Evolutionary conservation across 2,329 filamentous ascomycete genomes (phyloP).

Genomic region (Colletotrichum tofieldiae): DNA sequence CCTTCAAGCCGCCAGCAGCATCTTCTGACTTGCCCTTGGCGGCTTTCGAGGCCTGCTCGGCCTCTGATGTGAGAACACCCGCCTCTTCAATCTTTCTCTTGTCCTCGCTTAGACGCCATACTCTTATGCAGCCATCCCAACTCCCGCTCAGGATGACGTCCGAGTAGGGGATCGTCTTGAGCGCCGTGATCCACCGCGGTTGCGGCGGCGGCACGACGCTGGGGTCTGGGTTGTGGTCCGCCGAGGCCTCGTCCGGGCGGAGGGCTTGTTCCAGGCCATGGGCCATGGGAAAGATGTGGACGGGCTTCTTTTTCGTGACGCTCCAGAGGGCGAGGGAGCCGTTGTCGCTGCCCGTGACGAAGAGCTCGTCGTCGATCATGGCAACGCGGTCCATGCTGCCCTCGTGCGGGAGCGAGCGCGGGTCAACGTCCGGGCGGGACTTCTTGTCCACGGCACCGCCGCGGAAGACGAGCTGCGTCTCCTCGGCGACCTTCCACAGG

Average conservation of each 20-base stretch:
- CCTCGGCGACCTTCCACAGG: constrained; percentile 96
- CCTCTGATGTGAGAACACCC: constrained; percentile 68
- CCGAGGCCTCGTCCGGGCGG: constrained; percentile 77
- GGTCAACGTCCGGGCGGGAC: constrained; percentile 56
- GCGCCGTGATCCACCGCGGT: constrained; percentile 91
- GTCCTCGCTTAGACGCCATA: constrained; percentile 89
- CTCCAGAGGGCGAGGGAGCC: constrained; percentile 91
- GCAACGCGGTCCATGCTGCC: constrained; percentile 94
- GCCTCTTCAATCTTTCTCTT: constrained; percentile 83
- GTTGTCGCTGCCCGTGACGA: constrained; percentile 95
- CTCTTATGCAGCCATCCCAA: constrained; percentile 91
- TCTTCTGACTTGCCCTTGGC: constrained; percentile 43
- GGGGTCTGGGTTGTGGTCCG: constrained; percentile 76
- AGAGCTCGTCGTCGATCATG: constrained; percentile 89
- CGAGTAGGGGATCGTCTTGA: constrained; percentile 89
- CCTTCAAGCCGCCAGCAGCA: constrained; percentile 61
- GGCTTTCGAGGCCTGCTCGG: constrained; percentile 37
- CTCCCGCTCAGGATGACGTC: constrained; percentile 92
- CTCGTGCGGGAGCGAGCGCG: constrained; percentile 74
- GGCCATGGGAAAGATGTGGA: constrained; percentile 84
- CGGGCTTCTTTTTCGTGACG: constrained; percentile 93
- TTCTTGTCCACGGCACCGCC: constrained; percentile 76
- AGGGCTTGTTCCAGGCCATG: constrained; percentile 87
- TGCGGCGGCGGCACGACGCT: constrained; percentile 75
- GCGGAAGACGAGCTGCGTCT: constrained; percentile 95